Evolutionary conservation across 2,329 filamentous ascomycete species (phyloP), one percentile per base, ranked within the genome.

Genomic region (Colletotrichum ledebouriae): DNA sequence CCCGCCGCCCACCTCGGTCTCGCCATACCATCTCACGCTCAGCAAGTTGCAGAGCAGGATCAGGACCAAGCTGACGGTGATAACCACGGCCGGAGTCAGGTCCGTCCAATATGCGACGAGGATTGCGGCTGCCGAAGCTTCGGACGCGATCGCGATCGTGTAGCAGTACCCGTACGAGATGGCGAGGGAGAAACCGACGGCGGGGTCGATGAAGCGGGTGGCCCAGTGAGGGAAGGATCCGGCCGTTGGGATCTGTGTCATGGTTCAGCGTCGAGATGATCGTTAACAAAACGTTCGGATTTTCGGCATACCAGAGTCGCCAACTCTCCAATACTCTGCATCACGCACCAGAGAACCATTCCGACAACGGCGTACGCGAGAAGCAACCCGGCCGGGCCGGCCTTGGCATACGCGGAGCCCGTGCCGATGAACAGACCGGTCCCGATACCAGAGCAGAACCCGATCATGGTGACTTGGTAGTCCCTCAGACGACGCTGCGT

Each of bases 381-480:
- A 62, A 85, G 80, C 62, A 84, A 77, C 67, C 76, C 78, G 25
- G 80, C 82, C 2, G 82, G 82, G 17, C 82, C 82, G 49, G 81
- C 82, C 33, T 73, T 75, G 10, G 72, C 73, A 2, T 84, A 75
- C 1, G 80, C 82, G 15, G 75, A 77, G 15, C 83, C 82, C 49
- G 77, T 78, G 13, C 82, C 82, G n/a, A 84, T 76, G 80, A 82
- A 84, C 11, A 84, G 71, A 20, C 82, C 82, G 77, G 81, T 82
- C 5, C 83, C 82, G 73, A 85, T 84, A 25, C 77, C 82, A 20
- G 78, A 79, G 49, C 78, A 78, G 39, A 82, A 77, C 17, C 84
- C 85, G 64, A 87, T 85, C 84, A 86, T 87, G 71, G 86, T 84
- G 56, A 86, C 79, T 71, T 86, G 84, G 58, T 71, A 71, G 61